phyloP scores from a whole-genome alignment of 2,329 filamentous ascomycete species.

The Alternaria gansuensis region DNA sequence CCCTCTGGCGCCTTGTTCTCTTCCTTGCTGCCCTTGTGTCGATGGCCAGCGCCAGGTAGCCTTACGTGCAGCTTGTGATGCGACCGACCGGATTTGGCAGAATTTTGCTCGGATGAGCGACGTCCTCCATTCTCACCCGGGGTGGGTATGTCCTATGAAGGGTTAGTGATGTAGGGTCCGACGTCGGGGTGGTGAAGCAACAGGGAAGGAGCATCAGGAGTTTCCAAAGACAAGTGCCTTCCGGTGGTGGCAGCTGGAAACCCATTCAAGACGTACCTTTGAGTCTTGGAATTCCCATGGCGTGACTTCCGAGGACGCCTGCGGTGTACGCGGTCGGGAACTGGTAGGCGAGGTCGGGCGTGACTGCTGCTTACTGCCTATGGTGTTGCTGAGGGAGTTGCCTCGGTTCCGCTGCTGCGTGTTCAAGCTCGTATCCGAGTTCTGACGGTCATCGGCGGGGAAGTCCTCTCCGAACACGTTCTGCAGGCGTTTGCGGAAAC shows the following conservation, averaged over 20 bases:
- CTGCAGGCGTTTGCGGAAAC: conserved; percentile 79
- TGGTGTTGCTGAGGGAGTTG: conserved; percentile 77
- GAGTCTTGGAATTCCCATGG: conserved; percentile 96
- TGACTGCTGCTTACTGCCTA: conserved; percentile 58
- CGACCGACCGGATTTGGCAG: conserved; percentile 65
- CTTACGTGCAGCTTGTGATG: conserved; percentile 63
- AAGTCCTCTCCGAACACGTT: conserved; percentile 94
- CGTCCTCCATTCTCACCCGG: conserved; percentile 48
- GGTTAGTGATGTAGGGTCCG: conserved; percentile 27
- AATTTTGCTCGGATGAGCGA: conserved; percentile 49
- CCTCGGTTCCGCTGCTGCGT: conserved; percentile 74
- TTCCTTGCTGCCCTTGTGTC: conserved; percentile 73
- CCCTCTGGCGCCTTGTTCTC: conserved; percentile 55
- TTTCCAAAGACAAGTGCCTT: background rate
- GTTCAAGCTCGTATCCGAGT: conserved; percentile 73
- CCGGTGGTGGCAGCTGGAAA: background rate
- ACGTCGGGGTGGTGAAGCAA: conserved; percentile 7
- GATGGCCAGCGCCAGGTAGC: conserved; percentile 67
- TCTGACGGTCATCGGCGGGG: conserved; percentile 68
- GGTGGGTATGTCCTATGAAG: conserved; percentile 36
- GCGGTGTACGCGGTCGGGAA: conserved; percentile 82
- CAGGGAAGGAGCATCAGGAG: background rate
- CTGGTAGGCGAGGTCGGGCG: conserved; percentile 74
- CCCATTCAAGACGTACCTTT: conserved; percentile 64
- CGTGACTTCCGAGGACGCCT: conserved; percentile 90